Conservation (phyloP, 2,329 filamentous ascomycete species). For the Arthrobotrys megalospora region DNA sequence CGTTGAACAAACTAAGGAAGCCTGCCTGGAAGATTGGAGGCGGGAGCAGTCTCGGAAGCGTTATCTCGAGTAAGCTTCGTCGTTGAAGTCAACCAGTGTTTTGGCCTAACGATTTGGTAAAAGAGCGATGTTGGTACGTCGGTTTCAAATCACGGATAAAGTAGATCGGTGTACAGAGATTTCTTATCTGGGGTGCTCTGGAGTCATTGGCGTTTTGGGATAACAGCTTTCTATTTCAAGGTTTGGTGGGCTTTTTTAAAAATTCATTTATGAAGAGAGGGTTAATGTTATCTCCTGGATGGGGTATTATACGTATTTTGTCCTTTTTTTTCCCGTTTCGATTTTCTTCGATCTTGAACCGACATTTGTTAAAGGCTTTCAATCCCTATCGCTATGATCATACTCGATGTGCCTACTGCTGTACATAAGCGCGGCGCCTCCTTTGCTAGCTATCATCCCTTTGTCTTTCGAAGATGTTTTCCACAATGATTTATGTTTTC, state of each 20-base stretch:
- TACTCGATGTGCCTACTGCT: not conserved
- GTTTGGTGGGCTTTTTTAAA: not conserved
- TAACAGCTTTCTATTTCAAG: not conserved
- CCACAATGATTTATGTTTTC: not conserved
- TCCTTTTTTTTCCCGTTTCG: not conserved
- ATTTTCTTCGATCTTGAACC: too few species aligned
- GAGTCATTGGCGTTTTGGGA: slow-evolving; percentile 32
- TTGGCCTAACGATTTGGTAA: not conserved
- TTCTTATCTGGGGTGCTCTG: not conserved
- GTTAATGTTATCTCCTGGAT: not conserved
- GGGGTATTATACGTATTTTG: not conserved
- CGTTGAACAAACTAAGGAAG: slow-evolving; percentile 36
- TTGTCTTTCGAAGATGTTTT: not conserved
- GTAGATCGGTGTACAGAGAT: not conserved
- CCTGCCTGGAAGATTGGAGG: slow-evolving; percentile 54
- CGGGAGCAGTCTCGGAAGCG: slow-evolving; percentile 56
- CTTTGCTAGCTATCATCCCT: not conserved
- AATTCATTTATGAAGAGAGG: not conserved
- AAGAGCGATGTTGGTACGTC: not conserved
- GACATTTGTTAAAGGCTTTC: slow-evolving; percentile 1
- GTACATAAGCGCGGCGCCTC: not conserved
- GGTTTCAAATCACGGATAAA: not conserved
- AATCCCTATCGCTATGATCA: not conserved
- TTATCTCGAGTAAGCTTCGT: slow-evolving; percentile 58
- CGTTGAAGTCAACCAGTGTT: not conserved